These are phyloP conservation scores for Pyrenophora seminiperda DNA, from an alignment of 2,329 filamentous ascomycete genomes.

Conservation along the genomic window DNA sequence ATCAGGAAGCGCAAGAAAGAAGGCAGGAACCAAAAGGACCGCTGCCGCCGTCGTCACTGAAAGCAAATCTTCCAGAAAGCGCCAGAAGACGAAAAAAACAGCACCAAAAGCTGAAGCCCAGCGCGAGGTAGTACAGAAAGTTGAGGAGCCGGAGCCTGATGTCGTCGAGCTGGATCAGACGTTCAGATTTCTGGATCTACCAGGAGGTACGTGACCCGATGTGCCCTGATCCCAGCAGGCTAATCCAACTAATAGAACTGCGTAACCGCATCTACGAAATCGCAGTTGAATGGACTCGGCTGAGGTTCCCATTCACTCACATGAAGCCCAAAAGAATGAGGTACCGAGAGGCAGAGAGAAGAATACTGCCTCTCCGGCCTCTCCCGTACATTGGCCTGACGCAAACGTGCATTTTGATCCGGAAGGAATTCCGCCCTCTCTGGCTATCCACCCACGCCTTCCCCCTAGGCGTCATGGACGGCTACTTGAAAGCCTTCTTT, in stretches of 20 bases:
- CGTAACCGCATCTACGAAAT: conserved; percentile 34
- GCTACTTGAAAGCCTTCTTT: conserved; percentile 32
- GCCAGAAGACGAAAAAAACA: neutral
- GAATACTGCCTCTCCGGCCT: neutral
- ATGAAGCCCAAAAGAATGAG: neutral
- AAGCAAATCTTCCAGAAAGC: conserved; percentile 9
- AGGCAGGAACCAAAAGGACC: conserved; percentile 6
- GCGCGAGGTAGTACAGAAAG: neutral
- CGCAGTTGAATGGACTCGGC: conserved; percentile 14
- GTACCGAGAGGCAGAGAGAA: neutral
- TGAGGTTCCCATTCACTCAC: conserved; percentile 22
- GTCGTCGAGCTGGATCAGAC: neutral
- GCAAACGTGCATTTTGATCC: conserved; percentile 28
- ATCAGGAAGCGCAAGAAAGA: conserved; percentile 9
- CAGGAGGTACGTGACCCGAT: conserved; percentile 21
- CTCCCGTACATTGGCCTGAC: conserved; percentile 30
- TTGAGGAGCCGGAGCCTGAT: neutral
- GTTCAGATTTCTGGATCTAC: conserved; percentile 33
- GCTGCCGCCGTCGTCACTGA: neutral
- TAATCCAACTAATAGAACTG: conserved; percentile 25
- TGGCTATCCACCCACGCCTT: conserved; percentile 32
- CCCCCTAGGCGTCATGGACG: conserved; percentile 18
- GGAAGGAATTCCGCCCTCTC: conserved; percentile 33
- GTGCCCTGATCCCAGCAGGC: neutral
- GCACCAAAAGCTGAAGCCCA: neutral